A percentile compares a stretch with the other conserved stretches of the same genome.
These are phyloP conservation scores for Ormosia semicastrata DNA, from an alignment of 306 rosid genomes.

Conservation along the genomic window DNA sequence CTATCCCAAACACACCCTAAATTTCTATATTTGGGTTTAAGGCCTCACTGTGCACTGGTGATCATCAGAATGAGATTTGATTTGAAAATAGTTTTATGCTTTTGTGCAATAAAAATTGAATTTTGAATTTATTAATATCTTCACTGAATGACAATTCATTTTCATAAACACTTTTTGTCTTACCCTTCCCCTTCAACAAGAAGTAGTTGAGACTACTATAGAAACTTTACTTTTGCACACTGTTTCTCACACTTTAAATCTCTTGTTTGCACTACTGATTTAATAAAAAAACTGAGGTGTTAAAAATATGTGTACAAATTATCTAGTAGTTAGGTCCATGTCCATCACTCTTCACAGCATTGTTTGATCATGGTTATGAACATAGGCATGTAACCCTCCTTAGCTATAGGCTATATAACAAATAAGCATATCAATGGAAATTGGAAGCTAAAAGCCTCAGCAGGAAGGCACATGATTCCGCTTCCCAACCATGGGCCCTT, in stretches of 20 bases:
- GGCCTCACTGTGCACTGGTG: slow-evolving; percentile 7
- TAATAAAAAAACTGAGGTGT: neutral
- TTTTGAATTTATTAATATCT: slow-evolving; percentile 18
- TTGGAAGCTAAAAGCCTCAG: slow-evolving; percentile 12
- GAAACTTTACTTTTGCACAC: neutral
- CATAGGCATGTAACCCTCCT: neutral
- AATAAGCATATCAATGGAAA: neutral
- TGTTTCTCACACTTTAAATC: neutral
- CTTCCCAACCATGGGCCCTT: slow-evolving; percentile 34
- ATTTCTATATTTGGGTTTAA: slow-evolving; percentile 9
- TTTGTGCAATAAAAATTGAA: neutral
- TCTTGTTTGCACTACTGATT: neutral
- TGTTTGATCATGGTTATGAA: neutral
- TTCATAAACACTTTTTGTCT: neutral
- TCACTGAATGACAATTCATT: neutral
- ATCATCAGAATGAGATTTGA: neutral
- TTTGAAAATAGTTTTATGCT: neutral
- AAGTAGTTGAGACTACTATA: neutral
- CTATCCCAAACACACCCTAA: too few species aligned
- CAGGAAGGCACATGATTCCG: slow-evolving; percentile 66
- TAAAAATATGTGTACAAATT: neutral
- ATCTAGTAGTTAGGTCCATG: neutral
- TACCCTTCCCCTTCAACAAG: neutral
- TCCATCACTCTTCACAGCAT: neutral
- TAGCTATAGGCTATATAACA: neutral